Conservation (phyloP, 192 early-diverging fungal species). For the Spizellomyces sp. region DNA sequence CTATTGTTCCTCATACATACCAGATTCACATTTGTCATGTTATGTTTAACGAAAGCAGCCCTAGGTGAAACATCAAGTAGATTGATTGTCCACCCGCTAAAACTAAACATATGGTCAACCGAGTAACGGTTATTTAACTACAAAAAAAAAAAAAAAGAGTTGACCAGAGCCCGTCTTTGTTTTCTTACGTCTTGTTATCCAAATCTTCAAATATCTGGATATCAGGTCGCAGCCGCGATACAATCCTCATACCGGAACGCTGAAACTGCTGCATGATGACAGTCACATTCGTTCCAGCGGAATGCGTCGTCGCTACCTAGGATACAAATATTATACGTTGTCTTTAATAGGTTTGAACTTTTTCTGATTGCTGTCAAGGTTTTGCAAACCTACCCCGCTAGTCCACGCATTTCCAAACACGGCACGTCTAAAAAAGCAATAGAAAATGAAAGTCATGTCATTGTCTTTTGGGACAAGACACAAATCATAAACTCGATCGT, state of each 20-base stretch:
- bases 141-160: no score
- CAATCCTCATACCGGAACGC: slow-evolving; percentile 4
- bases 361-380: no score
- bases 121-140: no score
- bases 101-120: not conserved
- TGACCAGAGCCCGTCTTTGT: no score
- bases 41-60: slow-evolving; percentile 1
- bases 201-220: slow-evolving; percentile 12
- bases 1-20: no score
- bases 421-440: not conserved
- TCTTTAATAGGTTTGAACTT: no score
- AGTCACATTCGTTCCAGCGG: slow-evolving; percentile 6
- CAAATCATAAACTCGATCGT: not conserved
- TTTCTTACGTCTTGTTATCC: slow-evolving; percentile 16
- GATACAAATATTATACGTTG: no score
- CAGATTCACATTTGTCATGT: slow-evolving; percentile 16
- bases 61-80: slow-evolving; percentile 2
- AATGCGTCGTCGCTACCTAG: slow-evolving; percentile 8
- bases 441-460: no score
- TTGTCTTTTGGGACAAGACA: not conserved
- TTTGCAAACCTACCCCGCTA: not conserved
- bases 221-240: slow-evolving; percentile 1
- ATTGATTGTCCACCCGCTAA: not conserved
- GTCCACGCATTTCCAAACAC: slow-evolving; percentile 29
- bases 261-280: slow-evolving; percentile 28